Evolutionary conservation across 2,329 filamentous ascomycete genomes (phyloP).

Genomic region (Colletotrichum sansevieriae): DNA sequence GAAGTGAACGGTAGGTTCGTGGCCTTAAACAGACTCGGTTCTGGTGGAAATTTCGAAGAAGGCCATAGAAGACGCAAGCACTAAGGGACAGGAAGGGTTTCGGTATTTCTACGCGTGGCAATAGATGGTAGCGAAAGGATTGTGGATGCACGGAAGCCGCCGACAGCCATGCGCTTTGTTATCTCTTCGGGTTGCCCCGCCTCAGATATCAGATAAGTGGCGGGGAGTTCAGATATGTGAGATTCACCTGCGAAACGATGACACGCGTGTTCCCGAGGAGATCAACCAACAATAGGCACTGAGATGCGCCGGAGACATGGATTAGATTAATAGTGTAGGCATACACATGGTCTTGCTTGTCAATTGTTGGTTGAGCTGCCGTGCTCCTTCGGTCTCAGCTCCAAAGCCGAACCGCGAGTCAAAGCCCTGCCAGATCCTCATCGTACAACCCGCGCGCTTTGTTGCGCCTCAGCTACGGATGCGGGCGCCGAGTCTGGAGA

Average conservation of each 20-base stretch:
- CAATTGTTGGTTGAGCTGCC: too few species aligned
- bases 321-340: background rate
- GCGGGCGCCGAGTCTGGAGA: too few species aligned
- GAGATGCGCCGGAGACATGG: too few species aligned
- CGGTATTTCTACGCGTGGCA: background rate
- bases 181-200: constrained; percentile 34
- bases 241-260: constrained; percentile 11
- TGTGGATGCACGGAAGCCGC: constrained; percentile 36
- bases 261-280: constrained; percentile 13
- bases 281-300: too few species aligned
- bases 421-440: background rate
- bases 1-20: background rate
- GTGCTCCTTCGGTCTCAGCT: constrained; percentile 1
- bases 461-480: too few species aligned
- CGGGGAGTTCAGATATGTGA: constrained; percentile 14
- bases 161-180: constrained; percentile 24
- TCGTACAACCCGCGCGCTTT: too few species aligned
- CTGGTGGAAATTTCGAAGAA: background rate
- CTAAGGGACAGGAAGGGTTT: background rate
- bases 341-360: background rate
- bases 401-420: constrained; percentile 31
- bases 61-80: too few species aligned
- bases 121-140: background rate
- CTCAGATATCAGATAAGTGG: constrained; percentile 11
- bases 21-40: background rate